Evolutionary conservation across 495 filamentous ascomycete genomes (phyloP), one percentile per base, ranked within the genome.

Genomic region (Echria macrotheca): DNA sequence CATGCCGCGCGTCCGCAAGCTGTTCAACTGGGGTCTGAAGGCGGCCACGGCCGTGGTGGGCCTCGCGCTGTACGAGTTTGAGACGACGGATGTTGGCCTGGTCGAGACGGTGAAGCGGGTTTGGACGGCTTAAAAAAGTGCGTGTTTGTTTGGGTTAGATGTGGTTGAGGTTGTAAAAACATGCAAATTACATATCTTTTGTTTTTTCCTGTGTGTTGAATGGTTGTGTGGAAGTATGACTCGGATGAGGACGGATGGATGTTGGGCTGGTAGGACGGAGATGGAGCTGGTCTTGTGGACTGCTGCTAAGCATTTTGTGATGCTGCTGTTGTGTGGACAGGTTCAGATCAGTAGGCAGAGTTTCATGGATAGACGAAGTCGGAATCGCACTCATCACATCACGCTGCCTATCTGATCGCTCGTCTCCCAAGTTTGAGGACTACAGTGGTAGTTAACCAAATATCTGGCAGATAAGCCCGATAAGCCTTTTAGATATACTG

Each of bases 11-110:
- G 70, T 77, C 37, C 73, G 79, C 57, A 77, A 76, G 49, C 21
- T 72, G 29, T 74, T 85, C 64, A 76, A 75, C 64, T 97, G 89
- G 90, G 73, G 75, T 24, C 81, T 96, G 40, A 87, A 87, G 59
- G 76, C 74, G 44, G 82, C 80, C 55, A 95, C 94, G 28, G 70
- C 87, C 43, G 70, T 86, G 42, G 91, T 93, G 31, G 88, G 84
- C 21, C 73, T 95, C 55, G 91, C 91, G 40, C 76, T 96, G 49
- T 98, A 97, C 71, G 90, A 96, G 74, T 96, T 97, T 65, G 91
- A 98, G 82, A 98, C 93, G n/a, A 96, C 95, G 64, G 93, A 98
- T 59, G 89, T 98, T 31, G 93, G 93, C 44, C 61, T 98, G 48
- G 95, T 89, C 12, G 90, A 95, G 76, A 83, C 84, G 23, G 73